Conservation (phyloP, 2,329 filamentous ascomycete genomes). For the Sclerotinia glacialis region DNA sequence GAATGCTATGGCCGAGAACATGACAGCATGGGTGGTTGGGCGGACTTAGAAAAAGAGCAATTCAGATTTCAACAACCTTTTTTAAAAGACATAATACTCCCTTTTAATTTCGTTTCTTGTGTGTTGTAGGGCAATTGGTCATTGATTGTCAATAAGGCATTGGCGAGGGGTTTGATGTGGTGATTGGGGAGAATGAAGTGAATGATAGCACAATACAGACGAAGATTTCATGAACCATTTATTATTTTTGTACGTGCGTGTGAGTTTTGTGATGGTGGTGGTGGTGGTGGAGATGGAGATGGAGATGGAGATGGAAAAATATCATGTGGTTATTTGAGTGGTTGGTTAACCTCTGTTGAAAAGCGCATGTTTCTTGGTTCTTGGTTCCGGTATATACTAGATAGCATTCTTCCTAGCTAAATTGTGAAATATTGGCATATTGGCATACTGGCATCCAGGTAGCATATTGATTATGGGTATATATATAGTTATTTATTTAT, state of each 20-base stretch:
- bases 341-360: too few species aligned
- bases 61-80: constrained; percentile 10
- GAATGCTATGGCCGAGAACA: constrained; percentile 5
- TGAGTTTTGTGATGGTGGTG: background rate
- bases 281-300: too few species aligned
- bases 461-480: too few species aligned
- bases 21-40: constrained; percentile 15
- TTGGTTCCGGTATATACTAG: too few species aligned
- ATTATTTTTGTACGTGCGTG: background rate
- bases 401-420: too few species aligned
- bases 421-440: too few species aligned
- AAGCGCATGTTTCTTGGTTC: too few species aligned
- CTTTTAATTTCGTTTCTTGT: constrained; percentile 24
- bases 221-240: constrained; percentile 9
- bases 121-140: constrained; percentile 27
- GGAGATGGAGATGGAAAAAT: too few species aligned
- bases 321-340: too few species aligned
- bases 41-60: constrained; percentile 12
- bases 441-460: too few species aligned
- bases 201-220: constrained; percentile 19
- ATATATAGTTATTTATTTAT: background rate
- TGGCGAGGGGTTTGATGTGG: constrained; percentile 11
- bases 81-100: constrained; percentile 2
- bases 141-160: constrained; percentile 6
- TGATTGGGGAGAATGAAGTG: constrained; percentile 14